Evolutionary conservation across 306 rosid genomes (phyloP), one percentile per base, ranked within the genome.

Genomic region (Prunus fruticosa): DNA sequence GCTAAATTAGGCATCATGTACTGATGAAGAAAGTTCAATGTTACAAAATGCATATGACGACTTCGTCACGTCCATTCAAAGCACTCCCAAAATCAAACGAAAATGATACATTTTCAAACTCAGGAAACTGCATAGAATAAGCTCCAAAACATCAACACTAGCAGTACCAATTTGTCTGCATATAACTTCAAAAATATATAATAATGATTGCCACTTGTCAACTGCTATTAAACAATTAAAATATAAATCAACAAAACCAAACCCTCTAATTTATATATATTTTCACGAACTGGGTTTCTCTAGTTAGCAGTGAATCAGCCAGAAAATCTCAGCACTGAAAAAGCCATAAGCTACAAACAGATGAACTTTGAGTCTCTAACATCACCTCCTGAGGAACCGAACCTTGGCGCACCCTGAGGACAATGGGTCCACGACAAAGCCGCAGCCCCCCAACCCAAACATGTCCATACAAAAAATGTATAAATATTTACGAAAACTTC

Each of bases 391-490:
- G 64, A 74, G 73, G 43, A 69, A 81, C 78, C 72, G 74, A 72
- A 77, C 91, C 85, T 78, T 72, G 76, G 79, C 71, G 10, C 19
- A 85, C 88, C 57, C 65, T 79, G 76, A 84, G 76, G 88, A 84
- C 89, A 83, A 67, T 0, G 46, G 28, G 67, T 82, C 83, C 47
- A 51, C 19, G 87, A 89, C 96, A 83, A 77, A 68, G 73, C 60
- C 52, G 85, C 83, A 76, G 52, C 79, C 75, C 79, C 75, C 82
- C 85, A 34, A 78, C 72, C 80, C 78, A 56, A 67, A 81, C 57
- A 52, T 18, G 22, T 18, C 18, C 57, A 52, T 8, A 20, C 61
- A 20, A 8, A 19, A n/a, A 9, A 56, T 9, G 12, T 54, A 54
- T 6, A 51, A 51, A 51, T 38, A 7, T 38, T 6, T 38, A 7